phyloP scores from a whole-genome alignment of 768 basidiomycete genomes.

The Rhizopogon vinicolor region DNA sequence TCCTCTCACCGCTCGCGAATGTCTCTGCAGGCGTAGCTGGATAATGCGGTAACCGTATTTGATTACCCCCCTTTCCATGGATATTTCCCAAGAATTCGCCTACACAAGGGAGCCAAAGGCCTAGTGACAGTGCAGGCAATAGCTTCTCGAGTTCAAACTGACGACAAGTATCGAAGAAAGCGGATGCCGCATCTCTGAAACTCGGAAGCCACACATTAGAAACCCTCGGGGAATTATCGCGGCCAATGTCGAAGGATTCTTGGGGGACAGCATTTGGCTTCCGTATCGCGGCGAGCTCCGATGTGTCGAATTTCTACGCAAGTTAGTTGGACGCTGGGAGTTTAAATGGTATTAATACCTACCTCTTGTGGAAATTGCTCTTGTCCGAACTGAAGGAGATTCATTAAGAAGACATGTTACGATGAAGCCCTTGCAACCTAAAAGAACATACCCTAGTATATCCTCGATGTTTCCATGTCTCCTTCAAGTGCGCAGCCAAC shows the following conservation, averaged over 20 bases:
- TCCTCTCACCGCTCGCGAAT: slow-evolving; percentile 24
- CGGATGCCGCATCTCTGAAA: slow-evolving; percentile 46
- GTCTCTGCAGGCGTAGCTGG: slow-evolving; percentile 29
- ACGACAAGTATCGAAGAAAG: slow-evolving; percentile 46
- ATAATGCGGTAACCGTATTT: slow-evolving; percentile 55
- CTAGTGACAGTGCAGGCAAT: slow-evolving; percentile 45
- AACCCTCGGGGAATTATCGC: slow-evolving; percentile 33
- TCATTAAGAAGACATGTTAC: too few relatives aligned
- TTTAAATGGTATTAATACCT: not conserved
- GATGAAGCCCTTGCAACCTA: not conserved
- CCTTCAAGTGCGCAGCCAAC: slow-evolving; percentile 40
- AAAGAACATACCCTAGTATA: slow-evolving; percentile 14
- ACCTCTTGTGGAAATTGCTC: slow-evolving; percentile 33
- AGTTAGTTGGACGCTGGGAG: not conserved
- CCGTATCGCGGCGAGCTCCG: slow-evolving; percentile 24
- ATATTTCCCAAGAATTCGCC: slow-evolving; percentile 35
- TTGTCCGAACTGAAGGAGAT: slow-evolving; percentile 30
- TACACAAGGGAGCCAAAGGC: slow-evolving; percentile 35
- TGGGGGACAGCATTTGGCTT: slow-evolving; percentile 36
- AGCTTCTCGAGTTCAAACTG: slow-evolving; percentile 29
- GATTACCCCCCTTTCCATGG: slow-evolving; percentile 35
- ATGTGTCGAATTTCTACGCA: slow-evolving; percentile 26
- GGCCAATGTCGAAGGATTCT: slow-evolving; percentile 53
- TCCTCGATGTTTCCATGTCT: slow-evolving; percentile 43
- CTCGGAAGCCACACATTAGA: slow-evolving; percentile 60